Conservation (phyloP, 2,329 filamentous ascomycete genomes). For the Pseudogymnoascus sp. region DNA sequence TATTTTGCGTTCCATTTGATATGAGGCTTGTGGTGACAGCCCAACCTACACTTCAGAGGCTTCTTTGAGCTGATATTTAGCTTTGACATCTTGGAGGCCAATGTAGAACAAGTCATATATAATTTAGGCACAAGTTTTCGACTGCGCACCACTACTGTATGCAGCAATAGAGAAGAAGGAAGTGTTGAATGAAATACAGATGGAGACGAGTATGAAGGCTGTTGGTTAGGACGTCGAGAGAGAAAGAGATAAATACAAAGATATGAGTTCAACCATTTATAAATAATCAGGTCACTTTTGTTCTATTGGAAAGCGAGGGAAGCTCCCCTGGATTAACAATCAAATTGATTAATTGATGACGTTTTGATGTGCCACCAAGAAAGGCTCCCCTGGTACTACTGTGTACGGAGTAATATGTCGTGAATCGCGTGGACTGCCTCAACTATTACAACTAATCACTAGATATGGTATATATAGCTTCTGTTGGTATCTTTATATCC, state of each 20-base stretch:
- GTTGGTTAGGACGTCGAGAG: background rate
- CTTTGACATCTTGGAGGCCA: background rate
- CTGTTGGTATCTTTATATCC: background rate
- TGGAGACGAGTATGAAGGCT: background rate
- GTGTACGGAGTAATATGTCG: background rate
- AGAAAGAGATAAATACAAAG: background rate
- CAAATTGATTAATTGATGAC: background rate
- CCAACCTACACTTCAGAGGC: background rate
- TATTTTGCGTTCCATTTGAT: background rate
- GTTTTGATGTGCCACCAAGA: background rate
- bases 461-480: background rate
- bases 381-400: background rate
- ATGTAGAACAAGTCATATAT: background rate
- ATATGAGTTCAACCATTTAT: background rate
- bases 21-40: background rate
- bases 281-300: background rate
- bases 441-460: background rate
- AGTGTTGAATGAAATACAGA: background rate
- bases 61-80: background rate
- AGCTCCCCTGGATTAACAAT: constrained; percentile 1
- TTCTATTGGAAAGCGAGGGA: background rate
- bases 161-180: background rate
- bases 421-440: background rate
- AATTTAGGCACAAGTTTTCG: too few species aligned
- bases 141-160: background rate